phyloP scores from a whole-genome alignment of 257 asterid genomes.

The Euphrasia confusa region DNA sequence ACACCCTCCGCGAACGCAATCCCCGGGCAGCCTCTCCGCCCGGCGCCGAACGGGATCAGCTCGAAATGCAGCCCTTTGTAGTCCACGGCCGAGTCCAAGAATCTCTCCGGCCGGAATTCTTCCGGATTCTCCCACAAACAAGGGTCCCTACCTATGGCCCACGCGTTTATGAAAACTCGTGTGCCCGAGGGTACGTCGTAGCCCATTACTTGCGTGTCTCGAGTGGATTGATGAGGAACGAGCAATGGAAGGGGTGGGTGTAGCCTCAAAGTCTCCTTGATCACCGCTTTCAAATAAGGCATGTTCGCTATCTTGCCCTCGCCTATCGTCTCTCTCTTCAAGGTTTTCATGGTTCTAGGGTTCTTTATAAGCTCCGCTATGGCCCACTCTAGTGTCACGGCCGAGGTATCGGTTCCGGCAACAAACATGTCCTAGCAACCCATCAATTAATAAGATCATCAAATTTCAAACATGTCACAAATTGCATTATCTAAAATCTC shows the following conservation, averaged over 20 bases:
- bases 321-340: no score
- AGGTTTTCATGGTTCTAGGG: no score
- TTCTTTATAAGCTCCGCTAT: no score
- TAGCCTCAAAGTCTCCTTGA: slow-evolving; percentile 38
- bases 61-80: slow-evolving; percentile 26
- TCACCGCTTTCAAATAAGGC: slow-evolving; percentile 33
- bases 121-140: slow-evolving; percentile 40
- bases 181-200: slow-evolving; percentile 27
- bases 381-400: no score
- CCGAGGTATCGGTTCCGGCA: no score
- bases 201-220: slow-evolving; percentile 34
- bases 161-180: no score
- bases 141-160: neutral
- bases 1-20: neutral
- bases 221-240: slow-evolving; percentile 40
- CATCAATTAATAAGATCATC: no score
- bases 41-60: neutral
- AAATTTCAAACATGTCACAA: no score
- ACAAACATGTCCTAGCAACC: no score
- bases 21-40: slow-evolving; percentile 11
- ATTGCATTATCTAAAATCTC: no score
- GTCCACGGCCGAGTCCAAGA: slow-evolving; percentile 28
- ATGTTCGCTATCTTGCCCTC: no score
- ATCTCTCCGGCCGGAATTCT: slow-evolving; percentile 48
- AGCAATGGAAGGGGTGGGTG: slow-evolving; percentile 44